Conservation (phyloP, 306 rosid species). For the Cucurbita maxima region DNA sequence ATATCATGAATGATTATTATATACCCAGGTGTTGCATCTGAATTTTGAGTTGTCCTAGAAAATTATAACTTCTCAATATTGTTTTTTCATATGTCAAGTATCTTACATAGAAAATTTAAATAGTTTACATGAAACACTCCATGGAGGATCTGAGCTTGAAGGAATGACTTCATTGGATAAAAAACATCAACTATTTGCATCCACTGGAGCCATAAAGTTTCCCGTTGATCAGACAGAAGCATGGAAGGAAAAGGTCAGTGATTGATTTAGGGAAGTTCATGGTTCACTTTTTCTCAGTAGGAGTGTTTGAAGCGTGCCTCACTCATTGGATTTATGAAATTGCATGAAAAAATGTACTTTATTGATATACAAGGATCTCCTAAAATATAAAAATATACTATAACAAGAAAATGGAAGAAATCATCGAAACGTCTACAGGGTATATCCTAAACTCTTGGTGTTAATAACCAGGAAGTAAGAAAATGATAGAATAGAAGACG, state of each 20-base stretch:
- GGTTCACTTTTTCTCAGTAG: background rate
- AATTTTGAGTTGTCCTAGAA: background rate
- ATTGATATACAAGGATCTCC: background rate
- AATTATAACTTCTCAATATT: background rate
- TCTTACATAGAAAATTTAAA: background rate
- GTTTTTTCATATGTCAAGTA: conserved; percentile 7
- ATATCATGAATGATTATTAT: conserved; percentile 89
- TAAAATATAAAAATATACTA: background rate
- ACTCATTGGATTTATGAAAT: background rate
- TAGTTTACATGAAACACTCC: conserved; percentile 65
- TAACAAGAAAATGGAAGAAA: background rate
- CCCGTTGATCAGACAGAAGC: conserved; percentile 70
- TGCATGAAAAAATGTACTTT: background rate
- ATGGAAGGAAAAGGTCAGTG: conserved; percentile 82
- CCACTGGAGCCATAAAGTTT: conserved; percentile 81
- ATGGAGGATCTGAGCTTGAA: conserved; percentile 54
- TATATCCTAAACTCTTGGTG: background rate
- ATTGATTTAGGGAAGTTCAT: background rate
- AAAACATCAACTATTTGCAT: conserved; percentile 79
- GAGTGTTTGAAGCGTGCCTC: background rate
- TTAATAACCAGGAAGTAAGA: background rate
- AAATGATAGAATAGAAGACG: background rate
- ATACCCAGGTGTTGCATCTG: conserved; percentile 39
- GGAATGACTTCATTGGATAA: conserved; percentile 57
- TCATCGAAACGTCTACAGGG: background rate